Percentiles rank a stretch among this genome's conserved stretches.
These are phyloP conservation scores for Schizonepeta tenuifolia DNA, from an alignment of 257 asterid genomes.

Conservation along the genomic window DNA sequence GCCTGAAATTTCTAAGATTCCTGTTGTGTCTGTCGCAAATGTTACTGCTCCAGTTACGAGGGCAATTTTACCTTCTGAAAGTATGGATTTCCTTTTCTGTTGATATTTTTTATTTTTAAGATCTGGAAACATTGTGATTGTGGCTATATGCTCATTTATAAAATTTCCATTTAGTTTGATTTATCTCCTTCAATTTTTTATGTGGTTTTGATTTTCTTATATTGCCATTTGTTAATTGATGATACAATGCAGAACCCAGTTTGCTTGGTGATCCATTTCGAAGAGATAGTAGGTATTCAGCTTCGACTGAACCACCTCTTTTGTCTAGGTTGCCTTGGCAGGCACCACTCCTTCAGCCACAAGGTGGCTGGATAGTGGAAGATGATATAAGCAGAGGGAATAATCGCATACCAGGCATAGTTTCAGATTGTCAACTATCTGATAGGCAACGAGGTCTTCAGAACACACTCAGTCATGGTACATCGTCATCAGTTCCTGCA, in stretches of 20 bases:
- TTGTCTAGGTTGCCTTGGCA: constrained; percentile 69
- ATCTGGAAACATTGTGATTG: constrained; percentile 13
- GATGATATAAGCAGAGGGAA: constrained; percentile 55
- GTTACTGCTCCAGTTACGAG: constrained; percentile 53
- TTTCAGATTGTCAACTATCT: constrained; percentile 49
- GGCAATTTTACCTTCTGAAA: constrained; percentile 62
- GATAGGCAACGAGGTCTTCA: constrained; percentile 59
- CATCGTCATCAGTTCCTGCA: constrained; percentile 45
- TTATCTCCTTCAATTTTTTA: constrained; percentile 18
- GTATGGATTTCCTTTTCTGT: constrained; percentile 46
- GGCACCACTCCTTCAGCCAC: constrained; percentile 51
- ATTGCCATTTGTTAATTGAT: constrained; percentile 4
- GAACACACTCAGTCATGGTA: constrained; percentile 47
- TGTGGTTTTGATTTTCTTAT: constrained; percentile 9
- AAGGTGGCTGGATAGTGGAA: constrained; percentile 72
- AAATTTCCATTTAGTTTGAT: background rate
- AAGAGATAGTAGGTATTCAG: constrained; percentile 60
- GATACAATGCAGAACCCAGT: constrained; percentile 69
- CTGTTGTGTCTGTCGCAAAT: constrained; percentile 50
- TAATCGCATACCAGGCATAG: constrained; percentile 48
- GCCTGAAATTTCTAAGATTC: constrained; percentile 62
- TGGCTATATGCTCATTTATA: constrained; percentile 5
- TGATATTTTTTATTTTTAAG: background rate
- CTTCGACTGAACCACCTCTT: constrained; percentile 63
- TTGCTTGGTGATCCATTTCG: constrained; percentile 82